A percentile compares a stretch with the other conserved stretches of the same genome.
These are phyloP conservation scores for Brachypodium distachyon DNA, from an alignment of 202 grass and related monocot species.

Conservation along the genomic window DNA sequence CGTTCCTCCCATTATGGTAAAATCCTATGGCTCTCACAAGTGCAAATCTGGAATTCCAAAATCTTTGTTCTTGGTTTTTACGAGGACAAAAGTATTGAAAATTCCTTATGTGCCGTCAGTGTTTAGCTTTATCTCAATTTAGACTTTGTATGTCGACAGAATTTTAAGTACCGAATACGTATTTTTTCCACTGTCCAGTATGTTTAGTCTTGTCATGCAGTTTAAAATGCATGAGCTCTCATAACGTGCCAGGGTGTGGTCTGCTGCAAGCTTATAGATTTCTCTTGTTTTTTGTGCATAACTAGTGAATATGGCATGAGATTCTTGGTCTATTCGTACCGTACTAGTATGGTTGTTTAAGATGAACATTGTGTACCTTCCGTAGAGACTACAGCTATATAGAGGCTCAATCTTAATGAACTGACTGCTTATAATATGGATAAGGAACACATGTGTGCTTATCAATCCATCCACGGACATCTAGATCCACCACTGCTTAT, in stretches of 20 bases:
- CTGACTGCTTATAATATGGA: not conserved
- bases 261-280: not conserved
- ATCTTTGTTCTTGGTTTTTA: not conserved
- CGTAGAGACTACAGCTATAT: not conserved
- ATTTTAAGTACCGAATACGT: not conserved
- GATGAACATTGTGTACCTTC: not conserved
- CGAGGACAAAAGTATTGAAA: not conserved
- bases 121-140: not conserved
- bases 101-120: not conserved
- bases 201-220: not conserved
- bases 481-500: not conserved
- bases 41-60: not conserved
- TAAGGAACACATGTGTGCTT: not conserved
- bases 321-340: not conserved
- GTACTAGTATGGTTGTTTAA: not conserved
- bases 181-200: not conserved
- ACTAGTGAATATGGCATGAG: not conserved
- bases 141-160: not conserved
- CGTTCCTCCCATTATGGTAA: conserved; percentile 77
- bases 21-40: not conserved
- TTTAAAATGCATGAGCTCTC: not conserved
- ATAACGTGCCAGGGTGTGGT: not conserved
- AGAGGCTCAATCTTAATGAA: not conserved
- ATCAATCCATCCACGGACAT: not conserved
- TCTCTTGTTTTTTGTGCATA: not conserved